Conservation (phyloP, 805 yeast genomes). For the Barnettozyma californica region DNA sequence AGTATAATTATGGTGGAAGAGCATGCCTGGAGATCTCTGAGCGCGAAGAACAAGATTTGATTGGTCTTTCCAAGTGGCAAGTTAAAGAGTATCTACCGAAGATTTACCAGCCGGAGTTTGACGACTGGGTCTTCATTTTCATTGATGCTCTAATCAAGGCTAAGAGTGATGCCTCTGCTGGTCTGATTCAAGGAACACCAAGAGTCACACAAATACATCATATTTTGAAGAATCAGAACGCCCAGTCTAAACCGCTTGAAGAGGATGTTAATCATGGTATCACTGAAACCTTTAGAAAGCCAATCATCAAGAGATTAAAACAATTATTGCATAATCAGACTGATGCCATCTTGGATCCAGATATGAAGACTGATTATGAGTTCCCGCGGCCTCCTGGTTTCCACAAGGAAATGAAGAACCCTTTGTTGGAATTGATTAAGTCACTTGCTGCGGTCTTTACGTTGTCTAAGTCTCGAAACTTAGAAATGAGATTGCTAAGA, state of each 20-base stretch:
- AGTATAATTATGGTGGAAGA: constrained; percentile 77
- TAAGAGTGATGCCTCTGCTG: constrained; percentile 33
- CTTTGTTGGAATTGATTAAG: constrained; percentile 77
- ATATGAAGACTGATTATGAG: constrained; percentile 55
- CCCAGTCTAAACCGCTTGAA: constrained; percentile 23
- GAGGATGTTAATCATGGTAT: constrained; percentile 41
- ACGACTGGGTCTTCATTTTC: constrained; percentile 78
- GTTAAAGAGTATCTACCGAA: constrained; percentile 67
- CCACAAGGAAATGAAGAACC: constrained; percentile 51
- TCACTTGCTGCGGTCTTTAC: constrained; percentile 65
- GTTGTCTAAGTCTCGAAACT: constrained; percentile 54
- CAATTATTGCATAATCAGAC: constrained; percentile 64
- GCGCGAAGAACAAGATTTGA: constrained; percentile 32
- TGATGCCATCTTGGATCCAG: constrained; percentile 65
- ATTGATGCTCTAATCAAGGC: constrained; percentile 60
- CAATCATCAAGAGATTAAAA: constrained; percentile 60
- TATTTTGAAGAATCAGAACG: constrained; percentile 37
- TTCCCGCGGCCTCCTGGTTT: constrained; percentile 81
- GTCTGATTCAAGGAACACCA: constrained; percentile 41
- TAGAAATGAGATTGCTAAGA: constrained; percentile 72
- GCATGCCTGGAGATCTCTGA: constrained; percentile 37
- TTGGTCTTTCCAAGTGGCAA: constrained; percentile 67
- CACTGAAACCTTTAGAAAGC: constrained; percentile 52
- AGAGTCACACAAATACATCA: constrained; percentile 66
- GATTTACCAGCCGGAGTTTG: constrained; percentile 75